These are phyloP conservation scores for Ustilago xerochloae DNA, from an alignment of 1,284 basidiomycete genomes.

Conservation along the genomic window DNA sequence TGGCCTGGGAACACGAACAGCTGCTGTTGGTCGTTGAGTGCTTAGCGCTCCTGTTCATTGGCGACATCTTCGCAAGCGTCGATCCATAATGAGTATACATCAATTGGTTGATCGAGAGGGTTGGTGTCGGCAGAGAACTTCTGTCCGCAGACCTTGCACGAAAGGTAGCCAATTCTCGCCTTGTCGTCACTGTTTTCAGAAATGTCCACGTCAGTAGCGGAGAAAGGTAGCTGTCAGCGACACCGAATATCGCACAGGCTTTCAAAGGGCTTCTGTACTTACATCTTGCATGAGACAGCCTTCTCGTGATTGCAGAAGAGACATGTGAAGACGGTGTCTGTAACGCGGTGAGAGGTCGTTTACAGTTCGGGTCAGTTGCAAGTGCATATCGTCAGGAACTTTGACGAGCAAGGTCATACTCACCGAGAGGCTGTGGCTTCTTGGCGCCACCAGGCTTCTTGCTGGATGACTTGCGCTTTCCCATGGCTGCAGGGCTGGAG, in stretches of 20 bases:
- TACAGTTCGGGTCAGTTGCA: background rate
- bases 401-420: no score
- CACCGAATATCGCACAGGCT: no score
- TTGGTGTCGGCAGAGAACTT: conserved; percentile 60
- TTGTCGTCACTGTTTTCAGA: conserved; percentile 65
- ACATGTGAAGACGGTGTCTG: conserved; percentile 70
- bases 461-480: conserved; percentile 59
- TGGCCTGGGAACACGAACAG: no score
- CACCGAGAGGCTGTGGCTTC: conserved; percentile 58
- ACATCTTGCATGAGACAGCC: conserved; percentile 83
- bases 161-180: conserved; percentile 56
- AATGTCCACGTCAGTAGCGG: no score
- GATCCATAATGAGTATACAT: conserved; percentile 90
- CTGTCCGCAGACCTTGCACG: conserved; percentile 66
- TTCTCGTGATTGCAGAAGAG: conserved; percentile 92
- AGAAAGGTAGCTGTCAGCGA: no score
- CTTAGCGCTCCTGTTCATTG: conserved; percentile 42
- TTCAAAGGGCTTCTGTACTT: conserved; percentile 70
- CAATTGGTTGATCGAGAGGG: conserved; percentile 87
- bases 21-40: no score
- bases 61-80: conserved; percentile 88
- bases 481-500: conserved; percentile 24
- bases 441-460: conserved; percentile 57
- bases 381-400: background rate
- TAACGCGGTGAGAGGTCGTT: background rate